Conservation (phyloP, 2,329 filamentous ascomycete species). For the Aureobasidium melanogenum region DNA sequence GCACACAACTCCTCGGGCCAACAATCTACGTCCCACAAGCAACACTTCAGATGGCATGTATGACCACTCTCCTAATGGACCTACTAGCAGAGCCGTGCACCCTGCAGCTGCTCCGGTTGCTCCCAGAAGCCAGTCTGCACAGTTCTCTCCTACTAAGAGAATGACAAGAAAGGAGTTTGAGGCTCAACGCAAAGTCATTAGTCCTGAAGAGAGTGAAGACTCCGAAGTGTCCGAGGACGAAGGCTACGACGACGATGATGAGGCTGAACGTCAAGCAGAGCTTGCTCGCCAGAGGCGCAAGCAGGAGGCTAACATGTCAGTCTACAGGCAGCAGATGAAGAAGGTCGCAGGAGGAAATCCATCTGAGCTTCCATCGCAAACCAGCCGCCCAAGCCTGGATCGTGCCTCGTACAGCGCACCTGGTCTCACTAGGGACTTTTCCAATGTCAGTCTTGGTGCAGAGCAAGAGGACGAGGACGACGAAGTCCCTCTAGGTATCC, state of each 20-base stretch:
- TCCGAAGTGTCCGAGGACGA: constrained; percentile 50
- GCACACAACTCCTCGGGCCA: constrained; percentile 19
- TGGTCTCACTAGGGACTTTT: constrained; percentile 8
- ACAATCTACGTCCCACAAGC: constrained; percentile 7
- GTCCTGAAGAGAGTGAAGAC: constrained; percentile 35
- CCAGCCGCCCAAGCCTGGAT: constrained; percentile 47
- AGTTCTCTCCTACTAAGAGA: constrained; percentile 46
- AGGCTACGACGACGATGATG: constrained; percentile 65
- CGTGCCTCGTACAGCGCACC: constrained; percentile 27
- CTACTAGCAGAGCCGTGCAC: constrained; percentile 23
- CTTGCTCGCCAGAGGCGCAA: constrained; percentile 70
- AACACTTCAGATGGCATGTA: constrained; percentile 19
- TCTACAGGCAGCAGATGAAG: constrained; percentile 94
- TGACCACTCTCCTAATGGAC: constrained; percentile 24
- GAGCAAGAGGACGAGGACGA: constrained; percentile 65
- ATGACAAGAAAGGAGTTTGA: constrained; percentile 90
- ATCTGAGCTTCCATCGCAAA: constrained; percentile 31
- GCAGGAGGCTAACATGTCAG: constrained; percentile 81
- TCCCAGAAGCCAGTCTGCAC: neutral
- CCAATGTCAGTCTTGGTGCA: constrained; percentile 17
- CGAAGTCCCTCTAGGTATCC: constrained; percentile 75
- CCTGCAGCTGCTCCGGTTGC: constrained; percentile 12
- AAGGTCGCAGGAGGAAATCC: constrained; percentile 66
- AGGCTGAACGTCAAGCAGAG: constrained; percentile 64
- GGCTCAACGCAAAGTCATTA: constrained; percentile 23